Percentiles rank a stretch among this genome's conserved stretches.
phyloP scores from a whole-genome alignment of 371 early-diverging fungal genomes.

The Nematocida sp. region DNA sequence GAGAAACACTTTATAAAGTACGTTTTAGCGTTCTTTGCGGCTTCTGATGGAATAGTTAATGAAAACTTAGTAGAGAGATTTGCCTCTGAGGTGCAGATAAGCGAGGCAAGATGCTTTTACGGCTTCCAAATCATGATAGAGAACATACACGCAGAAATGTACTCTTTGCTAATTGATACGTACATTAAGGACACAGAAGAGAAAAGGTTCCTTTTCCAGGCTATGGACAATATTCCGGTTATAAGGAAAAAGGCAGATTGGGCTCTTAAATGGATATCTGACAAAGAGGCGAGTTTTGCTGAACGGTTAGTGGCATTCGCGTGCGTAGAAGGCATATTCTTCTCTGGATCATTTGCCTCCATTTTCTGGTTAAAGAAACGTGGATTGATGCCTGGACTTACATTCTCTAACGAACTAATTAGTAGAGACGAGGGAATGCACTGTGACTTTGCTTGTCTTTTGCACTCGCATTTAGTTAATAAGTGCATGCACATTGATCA shows the following conservation, averaged over 20 bases:
- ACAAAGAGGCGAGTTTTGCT: slow-evolving; percentile 77
- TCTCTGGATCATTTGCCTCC: slow-evolving; percentile 91
- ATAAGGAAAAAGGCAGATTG: slow-evolving; percentile 94
- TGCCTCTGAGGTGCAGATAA: slow-evolving; percentile 88
- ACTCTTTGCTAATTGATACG: slow-evolving; percentile 91
- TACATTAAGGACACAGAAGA: slow-evolving; percentile 84
- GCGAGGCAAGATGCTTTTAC: slow-evolving; percentile 95
- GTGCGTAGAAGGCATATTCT: slow-evolving; percentile 98
- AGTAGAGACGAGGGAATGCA: slow-evolving; percentile 98
- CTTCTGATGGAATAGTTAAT: slow-evolving; percentile 97
- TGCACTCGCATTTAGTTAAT: slow-evolving; percentile 77
- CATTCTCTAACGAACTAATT: slow-evolving; percentile 97
- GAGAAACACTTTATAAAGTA: slow-evolving; percentile 91
- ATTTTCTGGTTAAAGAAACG: slow-evolving; percentile 99
- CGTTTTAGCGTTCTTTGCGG: slow-evolving; percentile 98
- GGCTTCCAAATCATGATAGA: slow-evolving; percentile 99
- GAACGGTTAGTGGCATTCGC: slow-evolving; percentile 95
- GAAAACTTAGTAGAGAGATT: slow-evolving; percentile 94
- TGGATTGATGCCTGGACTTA: slow-evolving; percentile 96
- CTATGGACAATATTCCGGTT: slow-evolving; percentile 89
- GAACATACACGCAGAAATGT: slow-evolving; percentile 97
- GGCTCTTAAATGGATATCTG: slow-evolving; percentile 91
- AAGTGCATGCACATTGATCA: slow-evolving; percentile 72
- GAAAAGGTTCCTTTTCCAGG: slow-evolving; percentile 83
- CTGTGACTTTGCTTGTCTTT: slow-evolving; percentile 93